Evolutionary conservation across 2,329 filamentous ascomycete genomes (phyloP).

Genomic region (Aspergillus flavus): DNA sequence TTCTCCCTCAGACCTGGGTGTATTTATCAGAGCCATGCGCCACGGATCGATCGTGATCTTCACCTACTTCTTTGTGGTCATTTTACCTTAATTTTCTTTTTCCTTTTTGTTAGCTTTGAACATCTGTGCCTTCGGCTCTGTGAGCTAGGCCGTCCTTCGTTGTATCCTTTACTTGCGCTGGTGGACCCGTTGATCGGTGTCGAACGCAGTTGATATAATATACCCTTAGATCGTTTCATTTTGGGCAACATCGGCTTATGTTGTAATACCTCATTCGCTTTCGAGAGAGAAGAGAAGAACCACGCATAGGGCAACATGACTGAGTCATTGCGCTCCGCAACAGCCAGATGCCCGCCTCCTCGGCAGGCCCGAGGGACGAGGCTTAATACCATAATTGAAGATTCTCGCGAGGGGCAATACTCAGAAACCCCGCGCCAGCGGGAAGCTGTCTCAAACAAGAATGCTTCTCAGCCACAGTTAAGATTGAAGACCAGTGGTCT

Average conservation of each 20-base stretch:
- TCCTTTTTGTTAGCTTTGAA: slow-evolving; percentile 20
- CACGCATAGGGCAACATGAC: slow-evolving; percentile 46
- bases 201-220: slow-evolving; percentile 27
- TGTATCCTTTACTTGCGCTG: slow-evolving; percentile 25
- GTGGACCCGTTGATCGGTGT: slow-evolving; percentile 38
- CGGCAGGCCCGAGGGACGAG: slow-evolving; percentile 60
- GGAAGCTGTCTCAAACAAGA: slow-evolving; percentile 5
- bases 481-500: slow-evolving; percentile 37
- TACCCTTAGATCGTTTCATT: slow-evolving; percentile 29
- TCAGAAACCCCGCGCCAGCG: slow-evolving; percentile 18
- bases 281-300: not conserved
- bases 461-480: slow-evolving; percentile 31
- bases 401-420: slow-evolving; percentile 41
- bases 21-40: slow-evolving; percentile 35
- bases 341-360: slow-evolving; percentile 55
- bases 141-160: slow-evolving; percentile 34
- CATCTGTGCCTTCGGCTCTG: slow-evolving; percentile 34
- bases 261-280: not conserved
- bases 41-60: slow-evolving; percentile 26
- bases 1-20: slow-evolving; percentile 5
- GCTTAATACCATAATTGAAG: slow-evolving; percentile 69
- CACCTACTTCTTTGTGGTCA: slow-evolving; percentile 24
- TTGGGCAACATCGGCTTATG: slow-evolving; percentile 15
- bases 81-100: slow-evolving; percentile 29
- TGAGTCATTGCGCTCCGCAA: slow-evolving; percentile 51